phyloP scores from a whole-genome alignment of 225 moss, liverwort and hornwort genomes.

The Thuidium tamariscinum region DNA sequence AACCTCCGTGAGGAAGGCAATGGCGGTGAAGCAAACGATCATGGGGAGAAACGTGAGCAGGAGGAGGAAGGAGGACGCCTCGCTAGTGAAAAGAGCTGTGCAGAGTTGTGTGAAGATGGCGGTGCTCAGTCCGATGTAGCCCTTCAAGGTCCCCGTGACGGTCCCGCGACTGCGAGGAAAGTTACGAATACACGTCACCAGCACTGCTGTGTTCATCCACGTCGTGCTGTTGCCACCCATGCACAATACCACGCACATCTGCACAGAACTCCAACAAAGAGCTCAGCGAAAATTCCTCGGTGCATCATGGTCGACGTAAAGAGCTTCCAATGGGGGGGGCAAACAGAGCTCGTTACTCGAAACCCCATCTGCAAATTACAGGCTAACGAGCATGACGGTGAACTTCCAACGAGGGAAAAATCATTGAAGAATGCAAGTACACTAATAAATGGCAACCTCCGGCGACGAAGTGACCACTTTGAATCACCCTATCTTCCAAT shows the following conservation, averaged over 20 bases:
- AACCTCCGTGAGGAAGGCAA: constrained; percentile 33
- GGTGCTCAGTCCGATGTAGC: constrained; percentile 55
- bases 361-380: background rate
- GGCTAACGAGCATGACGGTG: background rate
- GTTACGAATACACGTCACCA: constrained; percentile 54
- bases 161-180: constrained; percentile 56
- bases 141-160: constrained; percentile 58
- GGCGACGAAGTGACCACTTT: background rate
- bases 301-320: background rate
- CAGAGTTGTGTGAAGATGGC: constrained; percentile 65
- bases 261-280: background rate
- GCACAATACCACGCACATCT: constrained; percentile 77
- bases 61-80: constrained; percentile 44
- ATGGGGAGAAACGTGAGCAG: constrained; percentile 33
- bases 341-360: no score
- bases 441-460: background rate
- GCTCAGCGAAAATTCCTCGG: background rate
- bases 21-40: constrained; percentile 30
- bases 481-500: background rate
- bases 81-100: constrained; percentile 46
- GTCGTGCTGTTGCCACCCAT: constrained; percentile 85
- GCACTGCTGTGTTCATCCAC: constrained; percentile 94
- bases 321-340: background rate
- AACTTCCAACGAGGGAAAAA: background rate
- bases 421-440: background rate